A percentile compares a stretch with the other conserved stretches of the same genome.
Evolutionary conservation across 2,329 filamentous ascomycete species (phyloP).

Genomic region (Calonectria montana): DNA sequence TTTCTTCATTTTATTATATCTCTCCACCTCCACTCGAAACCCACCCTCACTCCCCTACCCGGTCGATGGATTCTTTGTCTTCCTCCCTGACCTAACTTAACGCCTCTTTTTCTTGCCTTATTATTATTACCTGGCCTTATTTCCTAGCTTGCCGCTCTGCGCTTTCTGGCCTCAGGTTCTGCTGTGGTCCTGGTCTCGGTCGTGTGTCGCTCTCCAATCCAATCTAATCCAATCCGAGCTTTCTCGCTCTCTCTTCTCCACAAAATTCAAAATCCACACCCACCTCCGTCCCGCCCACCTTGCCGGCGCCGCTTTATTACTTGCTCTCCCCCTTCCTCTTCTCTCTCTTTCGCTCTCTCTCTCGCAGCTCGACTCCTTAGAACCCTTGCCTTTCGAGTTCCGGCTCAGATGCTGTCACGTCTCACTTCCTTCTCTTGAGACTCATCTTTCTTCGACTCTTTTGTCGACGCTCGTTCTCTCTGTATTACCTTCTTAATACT

Average conservation of each 20-base stretch:
- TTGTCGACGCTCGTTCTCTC: conserved; percentile 47
- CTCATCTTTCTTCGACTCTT: conserved; percentile 39
- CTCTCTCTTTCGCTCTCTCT: conserved; percentile 35
- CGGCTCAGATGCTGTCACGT: conserved; percentile 45
- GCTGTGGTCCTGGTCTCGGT: conserved; percentile 35
- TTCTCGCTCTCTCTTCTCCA: conserved; percentile 40
- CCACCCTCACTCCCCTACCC: conserved; percentile 45
- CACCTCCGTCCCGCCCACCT: conserved; percentile 39
- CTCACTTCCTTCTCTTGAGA: conserved; percentile 44
- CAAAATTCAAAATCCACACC: conserved; percentile 34
- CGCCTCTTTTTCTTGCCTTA: conserved; percentile 48
- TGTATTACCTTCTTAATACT: conserved; percentile 48
- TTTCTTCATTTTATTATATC: conserved; percentile 40
- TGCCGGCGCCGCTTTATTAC: conserved; percentile 33
- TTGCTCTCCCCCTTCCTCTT: conserved; percentile 30
- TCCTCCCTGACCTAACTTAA: conserved; percentile 48
- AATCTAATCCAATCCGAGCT: conserved; percentile 31
- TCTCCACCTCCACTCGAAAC: conserved; percentile 38
- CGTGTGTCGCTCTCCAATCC: conserved; percentile 24
- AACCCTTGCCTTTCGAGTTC: conserved; percentile 39
- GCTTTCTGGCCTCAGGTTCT: conserved; percentile 42
- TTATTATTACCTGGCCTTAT: conserved; percentile 35
- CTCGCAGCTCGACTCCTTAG: conserved; percentile 38
- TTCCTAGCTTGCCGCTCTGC: conserved; percentile 38
- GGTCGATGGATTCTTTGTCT: conserved; percentile 45